These are phyloP conservation scores for Hypoxylon fuscum DNA, from an alignment of 495 filamentous ascomycete genomes.

Conservation along the genomic window DNA sequence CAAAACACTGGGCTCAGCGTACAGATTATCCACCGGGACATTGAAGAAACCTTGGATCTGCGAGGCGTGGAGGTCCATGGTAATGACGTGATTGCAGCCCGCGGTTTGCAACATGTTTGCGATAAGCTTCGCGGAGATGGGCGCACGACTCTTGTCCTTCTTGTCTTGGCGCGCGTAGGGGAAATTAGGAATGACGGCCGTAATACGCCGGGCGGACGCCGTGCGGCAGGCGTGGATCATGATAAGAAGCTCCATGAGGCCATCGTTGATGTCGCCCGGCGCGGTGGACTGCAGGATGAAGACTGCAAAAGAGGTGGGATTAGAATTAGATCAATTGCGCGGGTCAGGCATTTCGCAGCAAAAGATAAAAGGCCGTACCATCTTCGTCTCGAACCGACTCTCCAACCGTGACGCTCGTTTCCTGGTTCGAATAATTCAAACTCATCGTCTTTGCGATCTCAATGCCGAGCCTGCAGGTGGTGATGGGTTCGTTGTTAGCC, in stretches of 20 bases:
- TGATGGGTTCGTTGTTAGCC: constrained; percentile 33
- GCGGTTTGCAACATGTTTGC: constrained; percentile 98
- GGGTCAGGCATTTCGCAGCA: neutral
- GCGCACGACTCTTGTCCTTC: constrained; percentile 92
- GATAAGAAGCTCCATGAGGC: constrained; percentile 97
- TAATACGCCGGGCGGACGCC: constrained; percentile 92
- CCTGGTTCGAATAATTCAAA: constrained; percentile 96
- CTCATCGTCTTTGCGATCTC: constrained; percentile 93
- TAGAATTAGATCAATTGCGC: constrained; percentile 12
- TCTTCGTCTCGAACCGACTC: constrained; percentile 97
- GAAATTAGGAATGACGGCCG: constrained; percentile 93
- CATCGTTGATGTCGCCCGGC: constrained; percentile 97
- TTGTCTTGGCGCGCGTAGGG: constrained; percentile 99
- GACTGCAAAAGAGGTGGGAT: constrained; percentile 55
- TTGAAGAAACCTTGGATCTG: constrained; percentile 97
- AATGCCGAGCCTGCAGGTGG: constrained; percentile 77
- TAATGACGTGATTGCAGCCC: constrained; percentile 86
- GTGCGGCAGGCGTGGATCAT: constrained; percentile 99
- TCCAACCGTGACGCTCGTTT: constrained; percentile 95
- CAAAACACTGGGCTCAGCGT: constrained; percentile 92
- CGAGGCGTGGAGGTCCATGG: constrained; percentile 83
- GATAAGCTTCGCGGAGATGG: constrained; percentile 90
- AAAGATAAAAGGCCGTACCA: constrained; percentile 59
- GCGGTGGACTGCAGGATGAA: constrained; percentile 97
- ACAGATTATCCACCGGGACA: constrained; percentile 96